Conservation (phyloP, 2,329 filamentous ascomycete species). For the Alternaria sp. region DNA sequence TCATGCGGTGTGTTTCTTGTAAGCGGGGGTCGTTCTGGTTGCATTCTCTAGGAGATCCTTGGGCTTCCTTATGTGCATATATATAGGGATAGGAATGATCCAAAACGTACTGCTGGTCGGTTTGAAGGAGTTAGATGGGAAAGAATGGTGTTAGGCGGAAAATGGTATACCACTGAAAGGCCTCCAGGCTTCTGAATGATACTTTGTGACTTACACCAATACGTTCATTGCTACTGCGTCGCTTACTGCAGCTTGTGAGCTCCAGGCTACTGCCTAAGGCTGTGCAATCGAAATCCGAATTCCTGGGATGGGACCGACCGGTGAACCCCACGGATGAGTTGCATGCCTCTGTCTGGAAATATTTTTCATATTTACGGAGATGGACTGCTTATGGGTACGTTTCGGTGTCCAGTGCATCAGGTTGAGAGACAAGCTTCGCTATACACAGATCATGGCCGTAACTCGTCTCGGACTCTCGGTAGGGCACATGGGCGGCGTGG, state of each 20-base stretch:
- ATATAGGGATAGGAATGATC: background rate
- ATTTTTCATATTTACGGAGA: background rate
- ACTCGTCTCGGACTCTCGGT: background rate
- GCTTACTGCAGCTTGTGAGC: background rate
- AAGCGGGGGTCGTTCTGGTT: conserved; percentile 12
- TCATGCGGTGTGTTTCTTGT: conserved; percentile 5
- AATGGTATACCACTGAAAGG: background rate
- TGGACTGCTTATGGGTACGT: background rate
- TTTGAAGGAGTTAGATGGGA: conserved; percentile 2
- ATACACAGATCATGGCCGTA: background rate
- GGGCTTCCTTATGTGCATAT: conserved; percentile 4
- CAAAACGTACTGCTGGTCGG: conserved; percentile 16
- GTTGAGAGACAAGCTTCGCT: background rate
- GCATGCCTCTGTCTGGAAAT: background rate
- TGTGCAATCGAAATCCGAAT: background rate
- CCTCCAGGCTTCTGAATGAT: background rate
- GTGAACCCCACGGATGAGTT: background rate
- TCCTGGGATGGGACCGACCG: background rate
- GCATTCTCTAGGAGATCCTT: conserved; percentile 2
- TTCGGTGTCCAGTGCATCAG: background rate
- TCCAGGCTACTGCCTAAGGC: background rate
- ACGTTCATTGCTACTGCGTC: background rate
- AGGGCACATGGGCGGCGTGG: background rate
- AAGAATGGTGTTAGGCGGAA: background rate
- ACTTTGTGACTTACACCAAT: background rate